Conservation (phyloP, 2,329 filamentous ascomycete genomes). For the Trichoderma pleuroti region DNA sequence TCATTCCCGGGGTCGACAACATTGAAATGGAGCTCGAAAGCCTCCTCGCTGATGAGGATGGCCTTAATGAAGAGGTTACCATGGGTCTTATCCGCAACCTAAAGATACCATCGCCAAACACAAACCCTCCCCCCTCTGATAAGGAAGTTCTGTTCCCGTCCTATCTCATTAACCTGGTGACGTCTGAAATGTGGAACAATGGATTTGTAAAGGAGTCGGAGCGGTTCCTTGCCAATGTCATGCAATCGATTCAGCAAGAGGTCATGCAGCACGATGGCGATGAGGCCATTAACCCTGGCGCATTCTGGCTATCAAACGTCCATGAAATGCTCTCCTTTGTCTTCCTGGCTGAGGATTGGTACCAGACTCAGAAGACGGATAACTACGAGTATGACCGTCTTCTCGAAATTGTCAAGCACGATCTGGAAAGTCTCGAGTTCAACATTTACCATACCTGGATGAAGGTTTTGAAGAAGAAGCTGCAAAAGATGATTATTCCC, state of each 20-base stretch:
- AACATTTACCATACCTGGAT: slow-evolving; percentile 99
- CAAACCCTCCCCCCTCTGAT: slow-evolving; percentile 86
- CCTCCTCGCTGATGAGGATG: slow-evolving; percentile 90
- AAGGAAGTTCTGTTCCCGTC: slow-evolving; percentile 99
- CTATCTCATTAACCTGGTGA: slow-evolving; percentile 98
- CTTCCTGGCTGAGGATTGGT: slow-evolving; percentile 98
- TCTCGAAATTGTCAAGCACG: slow-evolving; percentile 98
- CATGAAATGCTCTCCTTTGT: slow-evolving; percentile 99
- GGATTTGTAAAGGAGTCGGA: slow-evolving; percentile 99
- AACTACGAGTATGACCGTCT: slow-evolving; percentile 98
- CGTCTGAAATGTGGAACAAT: slow-evolving; percentile 99
- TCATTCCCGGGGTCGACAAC: slow-evolving; percentile 78
- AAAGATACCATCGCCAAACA: slow-evolving; percentile 87
- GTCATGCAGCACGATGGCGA: slow-evolving; percentile 99
- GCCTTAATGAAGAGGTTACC: slow-evolving; percentile 93
- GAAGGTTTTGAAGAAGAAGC: slow-evolving; percentile 99
- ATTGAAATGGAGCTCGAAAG: slow-evolving; percentile 94
- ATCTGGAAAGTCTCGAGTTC: slow-evolving; percentile 96
- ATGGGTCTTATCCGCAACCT: slow-evolving; percentile 94
- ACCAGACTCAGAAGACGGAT: slow-evolving; percentile 97
- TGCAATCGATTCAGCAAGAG: slow-evolving; percentile 99
- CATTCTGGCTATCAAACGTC: slow-evolving; percentile 98
- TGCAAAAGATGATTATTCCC: slow-evolving; percentile 99
- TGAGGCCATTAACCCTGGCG: slow-evolving; percentile 92
- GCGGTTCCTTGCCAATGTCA: slow-evolving; percentile 96